Conservation (phyloP, 1,139 yeast genomes). For the Candida mesenterica region DNA sequence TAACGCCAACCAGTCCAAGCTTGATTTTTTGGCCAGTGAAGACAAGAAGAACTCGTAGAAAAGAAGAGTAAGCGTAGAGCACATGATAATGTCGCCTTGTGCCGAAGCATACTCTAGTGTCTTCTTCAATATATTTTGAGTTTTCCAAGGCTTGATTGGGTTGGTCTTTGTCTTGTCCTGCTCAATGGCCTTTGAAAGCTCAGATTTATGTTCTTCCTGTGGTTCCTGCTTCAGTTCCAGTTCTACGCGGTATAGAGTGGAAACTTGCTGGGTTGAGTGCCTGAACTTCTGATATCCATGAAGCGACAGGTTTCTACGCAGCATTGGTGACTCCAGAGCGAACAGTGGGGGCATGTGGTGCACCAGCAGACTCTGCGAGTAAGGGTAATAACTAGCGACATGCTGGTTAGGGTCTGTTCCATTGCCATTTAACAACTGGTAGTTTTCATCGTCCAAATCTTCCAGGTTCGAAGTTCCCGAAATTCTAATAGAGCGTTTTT, state of each 20-base stretch:
- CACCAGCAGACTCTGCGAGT: neutral
- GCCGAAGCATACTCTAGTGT: conserved; percentile 53
- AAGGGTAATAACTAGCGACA: conserved; percentile 1
- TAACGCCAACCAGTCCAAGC: conserved; percentile 55
- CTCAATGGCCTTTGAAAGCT: conserved; percentile 31
- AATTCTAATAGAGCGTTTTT: conserved; percentile 3
- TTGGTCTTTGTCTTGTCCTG: conserved; percentile 12
- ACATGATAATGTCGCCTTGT: conserved; percentile 67
- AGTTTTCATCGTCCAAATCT: conserved; percentile 40
- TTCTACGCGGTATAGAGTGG: too few species aligned
- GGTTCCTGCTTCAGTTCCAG: neutral
- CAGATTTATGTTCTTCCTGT: conserved; percentile 17
- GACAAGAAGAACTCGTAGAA: conserved; percentile 41
- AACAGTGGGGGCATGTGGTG: neutral
- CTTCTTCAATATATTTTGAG: conserved; percentile 32
- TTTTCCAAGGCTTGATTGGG: conserved; percentile 30
- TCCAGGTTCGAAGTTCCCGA: conserved; percentile 9
- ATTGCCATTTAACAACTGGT: conserved; percentile 38
- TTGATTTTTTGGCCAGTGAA: conserved; percentile 22
- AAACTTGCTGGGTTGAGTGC: too few species aligned
- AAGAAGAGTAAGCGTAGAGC: conserved; percentile 58
- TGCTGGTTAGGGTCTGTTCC: conserved; percentile 14
- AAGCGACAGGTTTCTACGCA: neutral
- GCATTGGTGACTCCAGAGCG: neutral
- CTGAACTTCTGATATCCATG: neutral